Base-by-base conservation (phyloP, 306 rosid species). In the Cucurbita ficifolia region DNA sequence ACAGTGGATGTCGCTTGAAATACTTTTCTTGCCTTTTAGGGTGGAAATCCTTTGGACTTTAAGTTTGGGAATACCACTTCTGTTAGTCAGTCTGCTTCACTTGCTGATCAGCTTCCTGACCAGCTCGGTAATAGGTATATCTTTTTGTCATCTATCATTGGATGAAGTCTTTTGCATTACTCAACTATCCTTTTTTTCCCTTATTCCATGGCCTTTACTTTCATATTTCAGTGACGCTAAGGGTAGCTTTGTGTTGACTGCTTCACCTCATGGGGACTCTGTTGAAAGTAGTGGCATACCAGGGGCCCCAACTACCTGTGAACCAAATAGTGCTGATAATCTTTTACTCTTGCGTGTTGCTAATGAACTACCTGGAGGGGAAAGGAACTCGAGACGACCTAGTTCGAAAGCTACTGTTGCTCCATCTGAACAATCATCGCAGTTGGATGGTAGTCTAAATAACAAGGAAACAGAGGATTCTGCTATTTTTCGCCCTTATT, bases 271-370 rank as follows among this genome's bases (percentile, higher is more conserved):
- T 78, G 97, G 97, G 48, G 99, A 95, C 78, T 95, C 99, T 77
- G 96, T 91, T n/a, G 97, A 95, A 78, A 95, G 99, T 80, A 95
- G 96, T 72, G 92, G 96, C 78, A 86, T 92, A 72, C 99, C 96
- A 43, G 96, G 96, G 78, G 90, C 82, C 76, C 89, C 90, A 75
- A 78, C 88, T 58, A 79, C 81, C 58, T 84, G 91, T 77, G 99
- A 95, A 76, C 96, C 99, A 52, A 95, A 89, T 76, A 91, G 94
- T 77, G 99, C 96, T 60, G 99, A 95, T 84, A 91, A 95, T 81
- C 96, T 95, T 72, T 83, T 88, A 72, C 92, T 89, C 52, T 95
- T 91, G 84, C 93, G 88, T 74, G 90, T 85, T 74, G 93, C 81
- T 70, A 88, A 83, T 79, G 96, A 88, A 77, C 80, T 83, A 73